Conservation (phyloP, 345 rosid genomes). For the Lumnitzera littorea region DNA sequence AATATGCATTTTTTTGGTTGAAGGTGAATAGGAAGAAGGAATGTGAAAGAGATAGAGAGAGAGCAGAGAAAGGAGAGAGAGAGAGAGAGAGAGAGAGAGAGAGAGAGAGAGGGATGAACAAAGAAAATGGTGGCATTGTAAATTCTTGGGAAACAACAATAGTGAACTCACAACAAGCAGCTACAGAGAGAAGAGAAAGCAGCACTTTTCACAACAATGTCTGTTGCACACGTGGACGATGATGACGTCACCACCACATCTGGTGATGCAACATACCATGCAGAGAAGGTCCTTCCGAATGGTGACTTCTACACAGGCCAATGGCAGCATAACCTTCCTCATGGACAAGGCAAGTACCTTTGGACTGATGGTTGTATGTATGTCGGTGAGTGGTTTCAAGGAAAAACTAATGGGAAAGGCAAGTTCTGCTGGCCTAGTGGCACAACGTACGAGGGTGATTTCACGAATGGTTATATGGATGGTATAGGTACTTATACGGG, state of each 20-base stretch:
- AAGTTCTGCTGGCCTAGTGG: slow-evolving; percentile 75
- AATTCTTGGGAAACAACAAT: no score
- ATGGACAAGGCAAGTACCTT: slow-evolving; percentile 61
- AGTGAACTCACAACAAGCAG: not conserved
- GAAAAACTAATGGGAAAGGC: slow-evolving; percentile 53
- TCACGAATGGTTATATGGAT: slow-evolving; percentile 55
- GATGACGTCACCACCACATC: slow-evolving; percentile 27
- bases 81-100: slow-evolving; percentile 1
- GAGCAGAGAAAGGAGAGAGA: not conserved
- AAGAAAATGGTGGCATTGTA: no score
- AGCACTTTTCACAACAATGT: slow-evolving; percentile 36
- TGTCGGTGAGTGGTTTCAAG: slow-evolving; percentile 58
- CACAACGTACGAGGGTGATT: slow-evolving; percentile 64
- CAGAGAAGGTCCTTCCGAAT: slow-evolving; percentile 43
- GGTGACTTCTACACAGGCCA: slow-evolving; percentile 68
- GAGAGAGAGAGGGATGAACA: slow-evolving; percentile 1
- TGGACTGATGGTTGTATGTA: slow-evolving; percentile 78
- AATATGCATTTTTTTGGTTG: not conserved
- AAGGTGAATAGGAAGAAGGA: slow-evolving; percentile 7
- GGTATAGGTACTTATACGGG: slow-evolving; percentile 59
- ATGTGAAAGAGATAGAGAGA: slow-evolving; percentile 4
- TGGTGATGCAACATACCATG: slow-evolving; percentile 30
- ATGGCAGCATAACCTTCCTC: slow-evolving; percentile 37
- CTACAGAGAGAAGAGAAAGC: slow-evolving; percentile 26
- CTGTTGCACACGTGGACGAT: slow-evolving; percentile 80